A percentile compares a stretch with the other conserved stretches of the same genome.
These are phyloP conservation scores for Cyberlindnera maritima DNA, from an alignment of 805 yeast genomes.

Conservation along the genomic window DNA sequence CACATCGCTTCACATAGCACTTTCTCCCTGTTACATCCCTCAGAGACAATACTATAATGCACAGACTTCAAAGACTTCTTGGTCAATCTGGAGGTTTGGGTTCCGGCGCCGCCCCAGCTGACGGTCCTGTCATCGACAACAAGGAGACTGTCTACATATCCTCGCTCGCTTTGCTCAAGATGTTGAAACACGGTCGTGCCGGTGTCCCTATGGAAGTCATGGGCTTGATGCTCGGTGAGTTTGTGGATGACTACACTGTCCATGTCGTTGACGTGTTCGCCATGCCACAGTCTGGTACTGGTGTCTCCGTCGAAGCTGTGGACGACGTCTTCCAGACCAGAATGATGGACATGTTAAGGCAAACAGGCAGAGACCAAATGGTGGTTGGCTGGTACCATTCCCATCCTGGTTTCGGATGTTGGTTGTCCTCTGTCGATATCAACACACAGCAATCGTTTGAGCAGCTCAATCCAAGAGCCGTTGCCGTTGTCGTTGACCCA, in stretches of 20 bases:
- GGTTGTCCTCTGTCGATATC: conserved; percentile 97
- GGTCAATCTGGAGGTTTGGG: conserved; percentile 41
- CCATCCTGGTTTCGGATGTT: conserved; percentile 99
- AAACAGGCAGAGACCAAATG: conserved; percentile 98
- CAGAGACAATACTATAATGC: conserved; percentile 27
- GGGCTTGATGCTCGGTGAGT: conserved; percentile 99
- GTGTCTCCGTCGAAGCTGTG: conserved; percentile 98
- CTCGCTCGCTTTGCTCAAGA: conserved; percentile 88
- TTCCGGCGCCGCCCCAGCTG: conserved; percentile 47
- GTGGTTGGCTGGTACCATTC: conserved; percentile 99
- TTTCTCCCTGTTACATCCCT: too few species aligned
- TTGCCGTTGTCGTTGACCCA: conserved; percentile 98
- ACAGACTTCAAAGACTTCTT: conserved; percentile 41
- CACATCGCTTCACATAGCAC: not conserved
- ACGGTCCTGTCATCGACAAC: conserved; percentile 86
- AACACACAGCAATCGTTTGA: conserved; percentile 98
- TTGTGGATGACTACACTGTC: conserved; percentile 94
- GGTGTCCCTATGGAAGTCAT: conserved; percentile 87
- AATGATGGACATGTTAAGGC: conserved; percentile 99
- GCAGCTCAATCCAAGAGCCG: conserved; percentile 92
- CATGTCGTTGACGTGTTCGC: conserved; percentile 98
- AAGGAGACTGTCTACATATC: conserved; percentile 97
- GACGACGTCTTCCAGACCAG: conserved; percentile 98
- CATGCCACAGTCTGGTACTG: conserved; percentile 99
- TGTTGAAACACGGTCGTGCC: conserved; percentile 96